phyloP scores from a whole-genome alignment of 768 basidiomycete species.

The Trametes elegans region DNA sequence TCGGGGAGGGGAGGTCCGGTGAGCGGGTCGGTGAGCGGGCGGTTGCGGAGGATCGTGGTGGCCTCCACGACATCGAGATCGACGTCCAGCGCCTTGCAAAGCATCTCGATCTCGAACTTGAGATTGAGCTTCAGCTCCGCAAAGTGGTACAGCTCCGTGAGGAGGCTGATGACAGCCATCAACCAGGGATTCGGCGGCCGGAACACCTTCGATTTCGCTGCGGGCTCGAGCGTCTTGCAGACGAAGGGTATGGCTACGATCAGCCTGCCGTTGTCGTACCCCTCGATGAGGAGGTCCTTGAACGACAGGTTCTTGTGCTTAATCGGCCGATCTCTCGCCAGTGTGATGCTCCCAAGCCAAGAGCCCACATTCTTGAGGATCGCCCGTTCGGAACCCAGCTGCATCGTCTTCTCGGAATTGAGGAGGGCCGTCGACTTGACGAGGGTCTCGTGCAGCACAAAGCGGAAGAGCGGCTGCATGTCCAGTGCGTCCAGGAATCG shows the following conservation, averaged over 20 bases:
- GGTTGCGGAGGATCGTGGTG: conserved; percentile 75
- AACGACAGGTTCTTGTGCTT: conserved; percentile 91
- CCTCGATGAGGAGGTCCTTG: conserved; percentile 96
- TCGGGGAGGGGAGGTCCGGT: conserved; percentile 69
- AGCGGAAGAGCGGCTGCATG: conserved; percentile 59
- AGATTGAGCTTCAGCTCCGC: conserved; percentile 94
- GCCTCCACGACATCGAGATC: conserved; percentile 84
- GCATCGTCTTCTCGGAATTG: conserved; percentile 88
- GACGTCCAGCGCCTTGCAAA: conserved; percentile 90
- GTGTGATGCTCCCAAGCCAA: conserved; percentile 92
- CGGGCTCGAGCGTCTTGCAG: conserved; percentile 93
- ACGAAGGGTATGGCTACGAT: conserved; percentile 97
- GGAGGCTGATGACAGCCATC: conserved; percentile 89
- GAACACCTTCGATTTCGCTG: conserved; percentile 88
- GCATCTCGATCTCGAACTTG: conserved; percentile 97
- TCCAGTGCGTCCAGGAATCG: conserved; percentile 88
- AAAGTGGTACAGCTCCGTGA: conserved; percentile 95
- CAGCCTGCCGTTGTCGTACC: conserved; percentile 87
- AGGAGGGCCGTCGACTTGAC: conserved; percentile 81
- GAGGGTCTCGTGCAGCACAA: conserved; percentile 93
- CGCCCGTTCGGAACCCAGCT: conserved; percentile 80
- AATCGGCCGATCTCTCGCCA: conserved; percentile 91
- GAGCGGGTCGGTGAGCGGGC: conserved; percentile 59
- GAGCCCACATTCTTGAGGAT: conserved; percentile 91
- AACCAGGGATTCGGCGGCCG: conserved; percentile 97